A percentile compares a stretch with the other conserved stretches of the same genome.
Conservation (phyloP, 352 stramenopile species). For the Phytopythium delawarense region DNA sequence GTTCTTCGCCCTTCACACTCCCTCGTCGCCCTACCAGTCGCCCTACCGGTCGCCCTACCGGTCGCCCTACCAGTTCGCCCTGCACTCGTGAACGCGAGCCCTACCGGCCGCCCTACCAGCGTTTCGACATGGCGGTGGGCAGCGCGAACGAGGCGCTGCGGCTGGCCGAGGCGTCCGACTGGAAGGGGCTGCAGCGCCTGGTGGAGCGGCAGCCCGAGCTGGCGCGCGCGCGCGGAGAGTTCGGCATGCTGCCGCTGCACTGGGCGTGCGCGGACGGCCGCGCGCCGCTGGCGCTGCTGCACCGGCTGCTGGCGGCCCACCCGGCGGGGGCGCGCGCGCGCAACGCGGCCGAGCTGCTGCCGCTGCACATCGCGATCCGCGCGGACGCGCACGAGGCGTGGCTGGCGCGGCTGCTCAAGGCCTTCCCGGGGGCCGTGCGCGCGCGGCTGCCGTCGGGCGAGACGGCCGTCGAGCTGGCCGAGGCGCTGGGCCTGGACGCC, state of each 20-base stretch:
- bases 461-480: constrained; percentile 50
- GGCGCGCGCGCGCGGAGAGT: constrained; percentile 54
- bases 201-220: constrained; percentile 46
- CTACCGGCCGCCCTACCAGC: background rate
- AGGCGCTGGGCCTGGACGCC: constrained; percentile 31
- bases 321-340: constrained; percentile 50
- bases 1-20: no score
- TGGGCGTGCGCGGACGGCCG: constrained; percentile 71
- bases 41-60: background rate
- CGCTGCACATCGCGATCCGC: constrained; percentile 79
- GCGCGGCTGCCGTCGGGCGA: constrained; percentile 40
- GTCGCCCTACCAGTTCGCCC: background rate
- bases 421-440: constrained; percentile 47
- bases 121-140: constrained; percentile 15
- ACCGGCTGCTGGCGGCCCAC: constrained; percentile 53
- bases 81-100: background rate
- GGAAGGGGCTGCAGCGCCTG: constrained; percentile 58
- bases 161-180: constrained; percentile 75
- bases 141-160: constrained; percentile 57
- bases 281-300: constrained; percentile 58
- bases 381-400: constrained; percentile 37
- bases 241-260: constrained; percentile 82
- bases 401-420: constrained; percentile 46
- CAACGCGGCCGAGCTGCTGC: constrained; percentile 64
- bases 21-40: no score